Conservation (phyloP, 768 basidiomycete genomes). For the Daedaleopsis sinensis region DNA sequence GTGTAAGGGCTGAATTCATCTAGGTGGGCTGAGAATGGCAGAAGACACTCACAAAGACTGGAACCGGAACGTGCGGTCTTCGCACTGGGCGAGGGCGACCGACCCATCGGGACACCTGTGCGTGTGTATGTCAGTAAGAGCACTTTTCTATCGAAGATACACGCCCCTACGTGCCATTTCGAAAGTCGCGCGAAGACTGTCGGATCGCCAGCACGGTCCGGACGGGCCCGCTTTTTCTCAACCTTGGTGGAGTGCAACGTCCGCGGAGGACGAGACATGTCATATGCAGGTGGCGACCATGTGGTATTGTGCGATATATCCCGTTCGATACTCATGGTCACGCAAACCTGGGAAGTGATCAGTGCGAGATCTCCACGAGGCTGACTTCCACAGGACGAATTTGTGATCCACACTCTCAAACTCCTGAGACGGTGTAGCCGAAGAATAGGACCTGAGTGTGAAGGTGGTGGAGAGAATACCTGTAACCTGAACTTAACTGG, state of each 20-base stretch:
- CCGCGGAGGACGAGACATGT: constrained; percentile 4
- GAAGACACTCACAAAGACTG: constrained; percentile 48
- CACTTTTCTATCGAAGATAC: not conserved
- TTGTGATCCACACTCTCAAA: not conserved
- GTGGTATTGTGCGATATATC: not conserved
- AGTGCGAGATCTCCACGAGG: not conserved
- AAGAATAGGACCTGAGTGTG: too few relatives aligned
- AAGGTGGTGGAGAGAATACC: too few relatives aligned
- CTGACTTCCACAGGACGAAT: not conserved
- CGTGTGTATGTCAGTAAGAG: not conserved
- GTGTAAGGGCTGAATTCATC: not conserved
- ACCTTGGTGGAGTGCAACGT: constrained; percentile 4
- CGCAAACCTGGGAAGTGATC: not conserved
- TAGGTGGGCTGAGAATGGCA: constrained; percentile 1
- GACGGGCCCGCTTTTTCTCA: not conserved
- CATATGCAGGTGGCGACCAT: constrained; percentile 14
- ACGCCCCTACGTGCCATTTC: constrained; percentile 49
- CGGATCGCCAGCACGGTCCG: not conserved
- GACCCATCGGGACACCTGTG: constrained; percentile 79
- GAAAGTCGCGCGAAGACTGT: constrained; percentile 50
- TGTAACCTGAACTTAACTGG: too few relatives aligned
- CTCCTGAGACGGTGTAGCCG: not conserved
- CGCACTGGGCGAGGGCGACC: constrained; percentile 65
- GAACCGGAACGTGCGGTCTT: constrained; percentile 66
- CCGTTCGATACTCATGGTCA: not conserved